Evolutionary conservation across 306 rosid genomes (phyloP), one percentile per base, ranked within the genome.

Genomic region (Geum urbanum): DNA sequence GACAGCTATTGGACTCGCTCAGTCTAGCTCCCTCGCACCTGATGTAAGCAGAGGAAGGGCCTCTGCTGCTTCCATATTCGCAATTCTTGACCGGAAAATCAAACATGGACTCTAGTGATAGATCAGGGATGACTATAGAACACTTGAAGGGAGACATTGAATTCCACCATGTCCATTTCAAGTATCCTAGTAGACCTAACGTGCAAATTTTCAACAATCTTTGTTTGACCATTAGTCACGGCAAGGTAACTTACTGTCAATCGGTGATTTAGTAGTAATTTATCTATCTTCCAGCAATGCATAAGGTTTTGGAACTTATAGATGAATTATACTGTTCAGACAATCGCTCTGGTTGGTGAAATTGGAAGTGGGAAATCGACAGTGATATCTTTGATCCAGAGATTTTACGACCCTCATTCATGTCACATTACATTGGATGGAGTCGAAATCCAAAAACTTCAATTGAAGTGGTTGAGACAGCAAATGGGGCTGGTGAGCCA

Each of bases 21-120:
- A 87, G 59, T 67, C 91, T 2, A 55, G 84, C 76, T 74, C 89
- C 55, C 15, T 82, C 69, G 75, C 78, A 60, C 84, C 91, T 8
- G 89, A 82, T 45, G 79, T 83, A 22, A 79, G 82, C 73, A 90
- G 84, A 77, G 85, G 87, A 13, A 84, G 77, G 82, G 75, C 43
- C 14, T 84, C 91, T 15, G 86, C 80, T 20, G 87, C 84, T 77
- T 90, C 96, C 54, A 66, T 86, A 57, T 90, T 87, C 76, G 84
- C 83, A 40, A 84, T 90, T 41, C 90, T 90, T 60, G 89, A 90
- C 55, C 78, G 83, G 64, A 82, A 82, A 76, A 67, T 73, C 69
- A 65, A 58, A 6, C 55, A 67, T 20, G 22, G 66, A 45, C 13
- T 45, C 49, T 45, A 45, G 49, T 45, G 49, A 45, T 45, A 9